These are phyloP conservation scores for Pleurotus sapidus DNA, from an alignment of 768 basidiomycete genomes.

Conservation along the genomic window DNA sequence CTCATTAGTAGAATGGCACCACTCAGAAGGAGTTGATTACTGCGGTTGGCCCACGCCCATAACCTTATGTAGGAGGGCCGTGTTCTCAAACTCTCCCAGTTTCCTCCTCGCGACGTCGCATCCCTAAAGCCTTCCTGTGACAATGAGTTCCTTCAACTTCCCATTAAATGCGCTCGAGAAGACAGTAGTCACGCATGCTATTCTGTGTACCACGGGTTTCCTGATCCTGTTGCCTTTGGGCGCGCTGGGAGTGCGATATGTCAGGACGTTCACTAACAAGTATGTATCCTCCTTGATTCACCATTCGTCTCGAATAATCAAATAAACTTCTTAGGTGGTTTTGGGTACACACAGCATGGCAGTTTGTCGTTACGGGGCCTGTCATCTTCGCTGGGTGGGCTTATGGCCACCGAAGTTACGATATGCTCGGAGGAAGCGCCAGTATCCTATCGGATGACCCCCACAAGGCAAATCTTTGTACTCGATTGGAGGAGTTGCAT, in stretches of 20 bases:
- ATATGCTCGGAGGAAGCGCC: constrained; percentile 19
- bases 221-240: constrained; percentile 58
- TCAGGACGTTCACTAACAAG: constrained; percentile 46
- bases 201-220: constrained; percentile 50
- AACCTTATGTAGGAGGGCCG: too few relatives aligned
- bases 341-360: constrained; percentile 45
- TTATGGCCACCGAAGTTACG: constrained; percentile 35
- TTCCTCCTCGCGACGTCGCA: too few relatives aligned
- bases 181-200: constrained; percentile 43
- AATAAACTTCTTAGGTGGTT: constrained; percentile 40
- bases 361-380: constrained; percentile 48
- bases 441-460: constrained; percentile 33
- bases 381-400: constrained; percentile 51
- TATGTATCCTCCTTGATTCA: constrained; percentile 21
- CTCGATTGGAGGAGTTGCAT: neutral
- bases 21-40: too few relatives aligned
- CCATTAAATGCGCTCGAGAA: constrained; percentile 28
- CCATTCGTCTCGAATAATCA: neutral
- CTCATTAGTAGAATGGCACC: too few relatives aligned
- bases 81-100: too few relatives aligned
- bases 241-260: constrained; percentile 51
- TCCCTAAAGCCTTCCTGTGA: neutral
- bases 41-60: too few relatives aligned
- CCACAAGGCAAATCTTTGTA: constrained; percentile 22
- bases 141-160: constrained; percentile 6